A percentile compares a stretch with the other conserved stretches of the same genome.
phyloP scores from a whole-genome alignment of 805 yeast species.

The Ogataea ganodermae region DNA sequence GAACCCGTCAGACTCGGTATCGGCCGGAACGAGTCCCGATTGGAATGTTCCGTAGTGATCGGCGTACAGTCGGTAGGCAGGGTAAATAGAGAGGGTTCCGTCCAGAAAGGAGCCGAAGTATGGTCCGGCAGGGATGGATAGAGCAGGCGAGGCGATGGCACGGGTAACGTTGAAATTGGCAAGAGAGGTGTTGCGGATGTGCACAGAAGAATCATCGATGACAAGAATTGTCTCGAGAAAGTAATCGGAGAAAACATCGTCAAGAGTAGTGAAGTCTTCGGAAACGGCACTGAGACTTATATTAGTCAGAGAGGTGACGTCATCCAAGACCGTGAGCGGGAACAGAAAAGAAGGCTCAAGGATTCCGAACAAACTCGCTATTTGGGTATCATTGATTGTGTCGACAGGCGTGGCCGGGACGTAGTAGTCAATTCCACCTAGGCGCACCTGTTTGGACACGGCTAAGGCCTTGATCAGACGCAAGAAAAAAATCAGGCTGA shows the following conservation, averaged over 20 bases:
- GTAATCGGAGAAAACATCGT: slow-evolving; percentile 16
- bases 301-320: neutral
- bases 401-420: slow-evolving; percentile 11
- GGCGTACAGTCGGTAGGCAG: slow-evolving; percentile 14
- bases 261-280: slow-evolving; percentile 4
- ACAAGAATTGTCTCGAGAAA: slow-evolving; percentile 12
- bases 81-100: slow-evolving; percentile 9
- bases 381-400: slow-evolving; percentile 1
- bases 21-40: slow-evolving; percentile 13
- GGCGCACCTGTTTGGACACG: slow-evolving; percentile 15
- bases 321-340: slow-evolving; percentile 9
- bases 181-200: neutral
- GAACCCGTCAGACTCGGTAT: slow-evolving; percentile 8
- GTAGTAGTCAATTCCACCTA: slow-evolving; percentile 11
- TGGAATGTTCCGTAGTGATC: slow-evolving; percentile 16
- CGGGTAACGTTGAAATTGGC: slow-evolving; percentile 1
- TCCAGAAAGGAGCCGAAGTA: slow-evolving; percentile 15
- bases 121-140: slow-evolving; percentile 11
- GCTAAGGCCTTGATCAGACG: slow-evolving; percentile 2
- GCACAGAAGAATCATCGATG: neutral
- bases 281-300: neutral
- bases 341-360: slow-evolving; percentile 12
- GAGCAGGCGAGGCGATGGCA: neutral
- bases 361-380: slow-evolving; percentile 2
- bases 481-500: neutral